Conservation (phyloP, 192 early-diverging fungal genomes). For the Backusella macrospora region DNA sequence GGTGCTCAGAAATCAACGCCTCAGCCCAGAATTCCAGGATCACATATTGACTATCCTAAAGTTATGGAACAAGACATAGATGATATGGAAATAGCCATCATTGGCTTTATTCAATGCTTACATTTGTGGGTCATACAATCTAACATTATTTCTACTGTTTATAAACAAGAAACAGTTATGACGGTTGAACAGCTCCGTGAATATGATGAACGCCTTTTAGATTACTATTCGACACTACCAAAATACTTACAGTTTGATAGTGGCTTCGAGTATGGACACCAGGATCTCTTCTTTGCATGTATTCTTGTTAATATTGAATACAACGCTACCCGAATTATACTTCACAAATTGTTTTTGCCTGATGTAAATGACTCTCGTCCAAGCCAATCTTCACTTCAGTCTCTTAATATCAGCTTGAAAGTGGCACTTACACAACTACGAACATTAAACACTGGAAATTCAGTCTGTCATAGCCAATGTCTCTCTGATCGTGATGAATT, state of each 20-base stretch:
- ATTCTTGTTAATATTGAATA: slow-evolving; percentile 38
- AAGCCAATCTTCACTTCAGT: slow-evolving; percentile 27
- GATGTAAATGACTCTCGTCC: slow-evolving; percentile 25
- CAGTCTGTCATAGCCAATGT: slow-evolving; percentile 23
- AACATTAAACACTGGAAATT: slow-evolving; percentile 15
- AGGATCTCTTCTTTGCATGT: slow-evolving; percentile 32
- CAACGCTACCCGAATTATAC: slow-evolving; percentile 43
- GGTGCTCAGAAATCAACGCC: slow-evolving; percentile 35
- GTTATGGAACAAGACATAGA: slow-evolving; percentile 39
- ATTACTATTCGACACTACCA: slow-evolving; percentile 23
- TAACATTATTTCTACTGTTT: slow-evolving; percentile 35
- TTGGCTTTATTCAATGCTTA: slow-evolving; percentile 23
- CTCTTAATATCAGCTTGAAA: slow-evolving; percentile 39
- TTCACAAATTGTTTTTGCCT: slow-evolving; percentile 43
- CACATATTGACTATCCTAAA: slow-evolving; percentile 30
- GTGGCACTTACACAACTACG: slow-evolving; percentile 31
- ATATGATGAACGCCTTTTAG: slow-evolving; percentile 27
- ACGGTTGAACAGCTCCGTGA: slow-evolving; percentile 35
- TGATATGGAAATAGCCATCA: slow-evolving; percentile 27
- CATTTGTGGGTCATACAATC: slow-evolving; percentile 39
- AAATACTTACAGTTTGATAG: slow-evolving; percentile 30
- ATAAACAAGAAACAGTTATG: slow-evolving; percentile 35
- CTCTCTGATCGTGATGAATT: slow-evolving; percentile 43
- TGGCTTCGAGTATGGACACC: slow-evolving; percentile 29
- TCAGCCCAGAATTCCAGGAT: slow-evolving; percentile 19